Conservation (phyloP, 78 protist species). For the Anaeramoeba flamelloides region DNA sequence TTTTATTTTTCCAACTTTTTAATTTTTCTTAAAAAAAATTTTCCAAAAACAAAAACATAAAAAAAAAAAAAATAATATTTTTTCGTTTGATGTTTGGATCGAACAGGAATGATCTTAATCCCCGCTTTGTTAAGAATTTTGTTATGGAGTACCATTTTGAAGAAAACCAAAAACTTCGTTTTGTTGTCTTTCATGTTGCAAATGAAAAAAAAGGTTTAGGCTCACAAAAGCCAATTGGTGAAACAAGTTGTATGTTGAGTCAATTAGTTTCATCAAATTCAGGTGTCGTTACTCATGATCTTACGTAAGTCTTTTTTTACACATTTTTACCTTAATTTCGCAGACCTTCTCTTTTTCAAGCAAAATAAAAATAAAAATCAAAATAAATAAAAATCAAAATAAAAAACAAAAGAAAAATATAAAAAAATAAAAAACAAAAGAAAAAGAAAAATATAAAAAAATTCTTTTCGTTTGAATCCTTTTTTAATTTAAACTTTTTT, state of each 20-base stretch:
- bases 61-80: no score
- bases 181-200: not conserved
- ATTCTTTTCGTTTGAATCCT: no score
- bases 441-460: not conserved
- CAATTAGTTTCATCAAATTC: not conserved
- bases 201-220: not conserved
- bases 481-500: no score
- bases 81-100: no score
- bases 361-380: no score
- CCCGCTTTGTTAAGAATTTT: not conserved
- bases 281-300: not conserved
- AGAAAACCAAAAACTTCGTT: not conserved
- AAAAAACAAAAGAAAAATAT: not conserved
- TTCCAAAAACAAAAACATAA: no score
- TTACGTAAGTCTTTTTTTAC: no score
- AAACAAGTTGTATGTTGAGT: not conserved
- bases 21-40: no score
- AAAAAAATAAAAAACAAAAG: not conserved
- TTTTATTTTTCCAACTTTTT: not conserved
- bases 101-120: not conserved
- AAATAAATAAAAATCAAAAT: no score
- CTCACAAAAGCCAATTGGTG: not conserved
- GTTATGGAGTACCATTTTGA: not conserved
- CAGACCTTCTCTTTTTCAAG: no score
- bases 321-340: no score